Percentiles rank a stretch among this genome's conserved stretches.
These are phyloP conservation scores for Colletotrichum sp. DNA, from an alignment of 2,329 filamentous ascomycete species.

Conservation along the genomic window DNA sequence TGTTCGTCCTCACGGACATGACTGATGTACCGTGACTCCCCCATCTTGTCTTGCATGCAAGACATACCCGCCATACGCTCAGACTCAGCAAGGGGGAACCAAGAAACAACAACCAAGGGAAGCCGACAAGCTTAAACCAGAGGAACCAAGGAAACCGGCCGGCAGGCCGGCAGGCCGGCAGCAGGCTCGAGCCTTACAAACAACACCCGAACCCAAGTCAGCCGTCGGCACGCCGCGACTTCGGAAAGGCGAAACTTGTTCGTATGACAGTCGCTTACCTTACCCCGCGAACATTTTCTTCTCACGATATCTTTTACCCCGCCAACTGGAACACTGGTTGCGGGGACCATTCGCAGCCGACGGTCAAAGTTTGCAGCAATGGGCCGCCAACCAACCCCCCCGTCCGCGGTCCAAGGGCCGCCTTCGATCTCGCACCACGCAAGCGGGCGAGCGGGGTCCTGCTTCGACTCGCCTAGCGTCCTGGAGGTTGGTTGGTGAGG, in stretches of 20 bases:
- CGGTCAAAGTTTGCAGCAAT: not conserved
- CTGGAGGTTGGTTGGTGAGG: not conserved
- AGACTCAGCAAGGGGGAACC: not conserved
- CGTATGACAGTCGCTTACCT: not conserved
- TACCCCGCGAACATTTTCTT: not conserved
- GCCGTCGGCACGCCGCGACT: not conserved
- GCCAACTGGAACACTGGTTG: slow-evolving; percentile 14
- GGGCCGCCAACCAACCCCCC: not conserved
- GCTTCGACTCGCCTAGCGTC: not conserved
- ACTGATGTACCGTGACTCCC: not conserved
- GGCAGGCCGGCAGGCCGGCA: not conserved
- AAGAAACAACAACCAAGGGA: not conserved
- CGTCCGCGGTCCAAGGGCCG: not conserved
- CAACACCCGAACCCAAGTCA: not conserved
- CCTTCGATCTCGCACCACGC: not conserved
- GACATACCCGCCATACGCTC: not conserved
- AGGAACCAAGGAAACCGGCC: not conserved
- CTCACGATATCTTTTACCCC: slow-evolving; percentile 2
- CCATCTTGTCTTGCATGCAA: not conserved
- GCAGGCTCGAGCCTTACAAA: not conserved
- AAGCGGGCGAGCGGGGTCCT: not conserved
- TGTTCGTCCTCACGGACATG: not conserved
- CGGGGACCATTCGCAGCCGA: not conserved
- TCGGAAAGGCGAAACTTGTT: not conserved
- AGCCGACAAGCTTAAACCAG: not conserved